Conservation (phyloP, 1,284 basidiomycete genomes). For the Marasmius oreades region DNA sequence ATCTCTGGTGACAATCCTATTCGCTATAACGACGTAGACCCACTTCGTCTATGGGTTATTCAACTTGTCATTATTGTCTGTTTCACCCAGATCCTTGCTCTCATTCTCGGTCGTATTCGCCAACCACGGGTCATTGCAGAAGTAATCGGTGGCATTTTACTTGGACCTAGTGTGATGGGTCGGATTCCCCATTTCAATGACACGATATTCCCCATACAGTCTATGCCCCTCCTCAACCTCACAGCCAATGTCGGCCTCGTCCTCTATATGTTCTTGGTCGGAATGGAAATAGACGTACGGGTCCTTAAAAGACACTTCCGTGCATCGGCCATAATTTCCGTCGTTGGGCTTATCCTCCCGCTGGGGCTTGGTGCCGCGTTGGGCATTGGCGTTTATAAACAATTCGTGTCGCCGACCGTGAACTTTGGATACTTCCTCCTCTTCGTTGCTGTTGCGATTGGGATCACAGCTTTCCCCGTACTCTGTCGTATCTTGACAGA, state of each 20-base stretch:
- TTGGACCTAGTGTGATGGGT: conserved; percentile 76
- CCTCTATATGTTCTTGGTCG: conserved; percentile 88
- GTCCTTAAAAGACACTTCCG: conserved; percentile 62
- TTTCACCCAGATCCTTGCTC: conserved; percentile 69
- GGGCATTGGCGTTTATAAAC: conserved; percentile 77
- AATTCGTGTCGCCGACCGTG: conserved; percentile 67
- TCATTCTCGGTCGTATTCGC: conserved; percentile 61
- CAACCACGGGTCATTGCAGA: conserved; percentile 89
- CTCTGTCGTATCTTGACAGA: conserved; percentile 84
- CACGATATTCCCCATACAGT: conserved; percentile 73
- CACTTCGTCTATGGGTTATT: conserved; percentile 82
- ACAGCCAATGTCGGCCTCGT: conserved; percentile 88
- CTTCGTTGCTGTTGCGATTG: conserved; percentile 86
- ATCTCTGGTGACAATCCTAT: conserved; percentile 68
- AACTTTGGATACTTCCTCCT: conserved; percentile 85
- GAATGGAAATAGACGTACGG: conserved; percentile 81
- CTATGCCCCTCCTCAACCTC: conserved; percentile 74
- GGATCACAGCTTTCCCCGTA: conserved; percentile 93
- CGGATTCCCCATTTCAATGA: conserved; percentile 70
- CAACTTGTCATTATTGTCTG: conserved; percentile 76
- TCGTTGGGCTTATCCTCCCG: conserved; percentile 72
- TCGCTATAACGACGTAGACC: conserved; percentile 57
- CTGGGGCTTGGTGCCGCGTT: conserved; percentile 85
- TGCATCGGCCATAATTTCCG: conserved; percentile 50
- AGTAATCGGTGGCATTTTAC: conserved; percentile 80